Evolutionary conservation across 495 filamentous ascomycete species (phyloP), one percentile per base, ranked within the genome.

Genomic region (Neurospora sp.): DNA sequence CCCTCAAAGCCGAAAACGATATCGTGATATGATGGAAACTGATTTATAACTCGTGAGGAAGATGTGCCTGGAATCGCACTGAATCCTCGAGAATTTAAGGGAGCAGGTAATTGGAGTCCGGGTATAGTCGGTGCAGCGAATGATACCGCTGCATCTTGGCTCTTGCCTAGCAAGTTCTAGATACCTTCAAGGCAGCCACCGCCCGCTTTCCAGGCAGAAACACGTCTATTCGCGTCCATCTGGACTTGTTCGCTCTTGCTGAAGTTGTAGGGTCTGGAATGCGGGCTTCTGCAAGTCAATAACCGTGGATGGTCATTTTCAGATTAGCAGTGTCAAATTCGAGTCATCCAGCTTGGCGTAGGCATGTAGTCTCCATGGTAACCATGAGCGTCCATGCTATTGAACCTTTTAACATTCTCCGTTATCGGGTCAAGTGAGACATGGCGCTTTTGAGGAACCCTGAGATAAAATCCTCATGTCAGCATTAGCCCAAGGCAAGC

Each of bases 211-310:
- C 6, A 66, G 54, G 54, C 54, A 66, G 54, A 66, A 66, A 16
- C 54, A 62, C 54, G 14, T 23, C 20, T 14, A 62, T 27, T 62
- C 54, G 54, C 23, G 54, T 62, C 54, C 23, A 31, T 14, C 23
- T 31, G 12, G 23, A 62, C 12, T 27, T 62, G 54, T 31, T 62
- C 54, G 54, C 54, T 62, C 72, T 73, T 76, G 77, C 80, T 81
- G 80, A 78, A 79, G 73, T 74, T 70, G 39, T 73, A 73, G 38
- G 76, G 69, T 73, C 69, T 74, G 75, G 75, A 75, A 75, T 80
- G 76, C 76, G 77, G 72, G 71, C 70, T 74, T 69, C 75, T 80
- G 79, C 80, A 78, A 70, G 72, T 75, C 42, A 66, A 72, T 70
- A n/a, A 38, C 73, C 72, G 71, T 40, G 27, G 10, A 16, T 44